phyloP scores from a whole-genome alignment of 306 rosid species.

The Cyclanthera cordifolia region DNA sequence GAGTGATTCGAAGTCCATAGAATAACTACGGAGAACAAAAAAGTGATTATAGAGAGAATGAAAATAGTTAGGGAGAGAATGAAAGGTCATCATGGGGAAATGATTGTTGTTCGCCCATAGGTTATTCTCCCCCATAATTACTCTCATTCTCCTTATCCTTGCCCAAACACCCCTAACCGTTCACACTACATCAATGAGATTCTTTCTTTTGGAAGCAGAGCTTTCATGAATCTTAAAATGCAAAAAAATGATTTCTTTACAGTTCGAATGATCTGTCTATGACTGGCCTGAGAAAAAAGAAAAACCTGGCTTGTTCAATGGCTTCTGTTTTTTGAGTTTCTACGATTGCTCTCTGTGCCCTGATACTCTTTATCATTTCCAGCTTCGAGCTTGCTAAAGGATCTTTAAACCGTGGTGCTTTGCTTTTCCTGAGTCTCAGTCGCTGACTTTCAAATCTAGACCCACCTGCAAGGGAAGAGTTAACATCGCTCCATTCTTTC shows the following conservation, averaged over 20 bases:
- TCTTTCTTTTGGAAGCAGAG: background rate
- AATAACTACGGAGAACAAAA: too few relatives aligned
- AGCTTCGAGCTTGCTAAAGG: conserved; percentile 77
- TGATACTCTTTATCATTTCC: conserved; percentile 73
- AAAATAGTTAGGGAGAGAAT: too few relatives aligned
- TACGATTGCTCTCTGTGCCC: conserved; percentile 65
- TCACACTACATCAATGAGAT: background rate
- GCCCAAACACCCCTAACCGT: too few relatives aligned
- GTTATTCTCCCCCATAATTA: too few relatives aligned
- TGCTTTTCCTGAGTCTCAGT: conserved; percentile 31
- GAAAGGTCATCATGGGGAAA: too few relatives aligned
- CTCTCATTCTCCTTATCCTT: too few relatives aligned
- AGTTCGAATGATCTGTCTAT: background rate
- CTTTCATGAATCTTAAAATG: background rate
- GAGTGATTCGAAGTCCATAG: too few relatives aligned
- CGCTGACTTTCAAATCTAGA: conserved; percentile 19
- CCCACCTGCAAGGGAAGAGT: conserved; percentile 18
- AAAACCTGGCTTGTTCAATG: conserved; percentile 75
- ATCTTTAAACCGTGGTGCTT: conserved; percentile 63
- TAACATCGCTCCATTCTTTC: conserved; percentile 22
- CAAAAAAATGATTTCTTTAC: background rate
- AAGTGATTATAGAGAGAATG: too few relatives aligned
- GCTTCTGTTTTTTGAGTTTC: conserved; percentile 59
- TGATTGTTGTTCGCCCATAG: too few relatives aligned
- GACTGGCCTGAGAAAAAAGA: background rate